Evolutionary conservation across 164 flowering plant genomes (phyloP), one percentile per base, ranked within the genome.

Genomic region (Umbilicus rupestris): DNA sequence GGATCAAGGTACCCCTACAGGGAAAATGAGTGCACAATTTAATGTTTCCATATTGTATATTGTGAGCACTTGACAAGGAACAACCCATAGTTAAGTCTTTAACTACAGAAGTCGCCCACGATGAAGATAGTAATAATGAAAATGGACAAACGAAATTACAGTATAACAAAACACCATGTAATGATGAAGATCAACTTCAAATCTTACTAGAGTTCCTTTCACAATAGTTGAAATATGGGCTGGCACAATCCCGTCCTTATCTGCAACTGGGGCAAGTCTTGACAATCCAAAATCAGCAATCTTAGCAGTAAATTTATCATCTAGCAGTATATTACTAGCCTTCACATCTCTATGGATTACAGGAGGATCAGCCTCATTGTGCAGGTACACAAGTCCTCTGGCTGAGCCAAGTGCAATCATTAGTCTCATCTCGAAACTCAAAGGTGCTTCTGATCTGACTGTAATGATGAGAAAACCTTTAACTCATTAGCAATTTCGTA

Each of bases 261-360:
- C 87, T 24, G 92, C 86, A 73, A 84, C 80, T 16, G 96, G 97
- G 44, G 92, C 97, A 68, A 92, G 94, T 62, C 85, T 78, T 65
- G 97, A 92, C 49, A 92, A 88, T 72, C 97, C 97, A 75, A 92
- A 92, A 75, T 92, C 96, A 72, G 97, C 92, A 70, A 92, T 96
- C 63, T 92, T 92, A 3, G 96, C 92, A 55, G 62, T 80, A 65
- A 75, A 76, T 39, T 75, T 87, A 2, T 86, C 73, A 76, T 92
- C 96, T 73, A 92, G 69, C 49, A 92, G 63, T 74, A 92, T 92
- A 78, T 92, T 92, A 81, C 75, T 89, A 66, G 97, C 87, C 73
- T 92, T 92, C 62, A 92, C 80, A 83, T 92, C 97, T 63, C 97
- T 84, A 66, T 92, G 97, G 73, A 89, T 87, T 75, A 92, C 87